Evolutionary conservation across 1,284 basidiomycete genomes (phyloP).

Genomic region (Trametes pubescens): DNA sequence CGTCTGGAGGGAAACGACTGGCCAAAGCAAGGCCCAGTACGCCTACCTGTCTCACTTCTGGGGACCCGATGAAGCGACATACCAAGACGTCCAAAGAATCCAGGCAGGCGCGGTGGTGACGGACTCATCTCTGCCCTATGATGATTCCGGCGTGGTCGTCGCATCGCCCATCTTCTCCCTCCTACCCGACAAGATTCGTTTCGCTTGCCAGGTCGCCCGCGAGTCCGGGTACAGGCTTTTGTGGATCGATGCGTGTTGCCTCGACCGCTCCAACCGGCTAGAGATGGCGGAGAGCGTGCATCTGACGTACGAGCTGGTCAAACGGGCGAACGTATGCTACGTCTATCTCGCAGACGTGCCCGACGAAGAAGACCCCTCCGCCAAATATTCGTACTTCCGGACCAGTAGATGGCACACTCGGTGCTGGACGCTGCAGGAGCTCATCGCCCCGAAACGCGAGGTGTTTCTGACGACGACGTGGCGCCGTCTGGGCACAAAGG

Average conservation of each 20-base stretch:
- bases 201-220: conserved; percentile 13
- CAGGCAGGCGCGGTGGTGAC: neutral
- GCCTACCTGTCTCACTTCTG: conserved; percentile 27
- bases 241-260: conserved; percentile 26
- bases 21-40: conserved; percentile 7
- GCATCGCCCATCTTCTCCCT: neutral
- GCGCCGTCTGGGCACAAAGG: conserved; percentile 17
- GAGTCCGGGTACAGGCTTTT: conserved; percentile 14
- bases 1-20: neutral
- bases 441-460: conserved; percentile 9
- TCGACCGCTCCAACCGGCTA: conserved; percentile 14
- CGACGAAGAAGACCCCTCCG: neutral
- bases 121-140: neutral
- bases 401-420: conserved; percentile 17
- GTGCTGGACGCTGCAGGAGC: conserved; percentile 21
- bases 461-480: conserved; percentile 14
- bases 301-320: conserved; percentile 19
- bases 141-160: neutral
- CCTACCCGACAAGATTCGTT: conserved; percentile 9
- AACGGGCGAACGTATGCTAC: conserved; percentile 15
- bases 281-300: conserved; percentile 22
- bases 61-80: conserved; percentile 11
- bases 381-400: conserved; percentile 1
- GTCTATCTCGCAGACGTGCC: conserved; percentile 2
- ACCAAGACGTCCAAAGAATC: conserved; percentile 15